Evolutionary conservation across 2,329 filamentous ascomycete species (phyloP).

Genomic region (Colletotrichum nymphaeae): DNA sequence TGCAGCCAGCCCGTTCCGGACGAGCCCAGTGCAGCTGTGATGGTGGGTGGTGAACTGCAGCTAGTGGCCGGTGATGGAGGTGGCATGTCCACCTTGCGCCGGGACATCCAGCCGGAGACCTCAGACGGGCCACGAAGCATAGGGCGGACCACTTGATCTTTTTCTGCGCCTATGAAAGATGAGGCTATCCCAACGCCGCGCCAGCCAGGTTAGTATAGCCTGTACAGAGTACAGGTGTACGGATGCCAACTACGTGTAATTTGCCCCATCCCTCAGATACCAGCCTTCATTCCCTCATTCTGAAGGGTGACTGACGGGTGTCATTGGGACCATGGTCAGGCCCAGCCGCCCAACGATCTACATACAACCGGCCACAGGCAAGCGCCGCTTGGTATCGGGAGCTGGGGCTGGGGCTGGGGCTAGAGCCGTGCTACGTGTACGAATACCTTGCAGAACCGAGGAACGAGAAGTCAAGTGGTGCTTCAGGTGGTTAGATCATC

Average conservation of each 20-base stretch:
- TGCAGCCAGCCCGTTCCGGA: background rate
- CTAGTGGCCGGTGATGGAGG: background rate
- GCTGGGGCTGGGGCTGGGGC: background rate
- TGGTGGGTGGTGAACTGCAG: background rate
- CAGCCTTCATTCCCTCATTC: background rate
- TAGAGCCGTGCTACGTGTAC: background rate
- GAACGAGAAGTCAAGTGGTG: background rate
- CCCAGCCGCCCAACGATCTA: background rate
- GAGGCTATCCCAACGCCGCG: background rate
- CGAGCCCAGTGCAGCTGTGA: background rate
- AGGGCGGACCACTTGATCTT: background rate
- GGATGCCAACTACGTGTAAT: background rate
- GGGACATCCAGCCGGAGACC: background rate
- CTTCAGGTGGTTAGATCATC: background rate
- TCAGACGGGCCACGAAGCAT: background rate
- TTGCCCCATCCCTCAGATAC: background rate
- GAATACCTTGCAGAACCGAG: background rate
- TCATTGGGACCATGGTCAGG: background rate
- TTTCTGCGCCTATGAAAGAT: background rate
- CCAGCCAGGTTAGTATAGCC: background rate
- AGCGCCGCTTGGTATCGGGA: background rate
- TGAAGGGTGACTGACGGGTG: background rate
- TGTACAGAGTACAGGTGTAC: no score
- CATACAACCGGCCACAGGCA: background rate
- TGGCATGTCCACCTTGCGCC: background rate